A percentile compares a stretch with the other conserved stretches of the same genome.
phyloP scores from a whole-genome alignment of 768 basidiomycete genomes.

The Lyophyllum atratum region DNA sequence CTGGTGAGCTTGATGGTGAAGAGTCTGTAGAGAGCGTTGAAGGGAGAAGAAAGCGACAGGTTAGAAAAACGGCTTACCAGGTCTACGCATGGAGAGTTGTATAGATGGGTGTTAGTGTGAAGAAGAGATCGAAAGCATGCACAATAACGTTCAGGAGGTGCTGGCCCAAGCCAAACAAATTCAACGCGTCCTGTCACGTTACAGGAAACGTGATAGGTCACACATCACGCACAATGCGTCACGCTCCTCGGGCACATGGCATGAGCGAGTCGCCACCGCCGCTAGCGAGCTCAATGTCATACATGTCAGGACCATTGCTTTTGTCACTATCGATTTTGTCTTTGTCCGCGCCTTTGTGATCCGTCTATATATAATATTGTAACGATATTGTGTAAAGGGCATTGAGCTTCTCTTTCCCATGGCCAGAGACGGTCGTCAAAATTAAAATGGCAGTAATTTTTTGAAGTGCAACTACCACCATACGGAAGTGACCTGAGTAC shows the following conservation, averaged over 20 bases:
- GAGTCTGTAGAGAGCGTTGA: constrained; percentile 9
- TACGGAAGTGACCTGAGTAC: neutral
- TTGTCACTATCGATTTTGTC: neutral
- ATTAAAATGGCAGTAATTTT: neutral
- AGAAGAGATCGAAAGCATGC: neutral
- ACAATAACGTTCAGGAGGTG: no score
- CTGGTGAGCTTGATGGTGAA: constrained; percentile 44
- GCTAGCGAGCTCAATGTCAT: neutral
- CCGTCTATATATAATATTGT: neutral
- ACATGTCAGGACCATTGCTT: neutral
- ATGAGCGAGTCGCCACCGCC: no score
- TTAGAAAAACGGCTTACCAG: neutral
- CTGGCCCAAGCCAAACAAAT: constrained; percentile 5
- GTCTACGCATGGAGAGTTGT: constrained; percentile 9
- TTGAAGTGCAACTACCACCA: no score
- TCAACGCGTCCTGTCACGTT: constrained; percentile 28
- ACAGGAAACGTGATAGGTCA: constrained; percentile 14
- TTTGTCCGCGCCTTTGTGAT: neutral
- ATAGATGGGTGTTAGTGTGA: neutral
- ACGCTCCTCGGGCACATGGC: neutral
- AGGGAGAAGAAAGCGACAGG: neutral
- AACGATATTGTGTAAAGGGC: neutral
- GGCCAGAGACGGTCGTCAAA: no score
- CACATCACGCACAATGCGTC: constrained; percentile 9
- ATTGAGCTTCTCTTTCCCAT: neutral